Conservation (phyloP, 108 stramenopile genomes). For the Bacterosira constricta region DNA sequence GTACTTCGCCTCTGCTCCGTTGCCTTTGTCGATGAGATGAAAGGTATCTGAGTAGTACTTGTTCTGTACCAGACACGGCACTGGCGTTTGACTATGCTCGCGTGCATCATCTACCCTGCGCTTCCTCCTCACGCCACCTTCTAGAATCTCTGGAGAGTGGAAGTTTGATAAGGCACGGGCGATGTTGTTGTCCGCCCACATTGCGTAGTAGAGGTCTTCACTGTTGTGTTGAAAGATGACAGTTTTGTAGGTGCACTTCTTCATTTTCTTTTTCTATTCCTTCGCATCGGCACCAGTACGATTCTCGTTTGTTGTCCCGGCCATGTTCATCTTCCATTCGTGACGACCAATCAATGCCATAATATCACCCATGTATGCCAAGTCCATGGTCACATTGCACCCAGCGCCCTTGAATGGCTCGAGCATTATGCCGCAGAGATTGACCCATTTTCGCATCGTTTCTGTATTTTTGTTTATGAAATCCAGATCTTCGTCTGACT, state of each 20-base stretch:
- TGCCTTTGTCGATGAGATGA: neutral
- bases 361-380: conserved; percentile 7
- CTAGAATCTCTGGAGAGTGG: neutral
- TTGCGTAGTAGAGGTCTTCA: neutral
- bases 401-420: neutral
- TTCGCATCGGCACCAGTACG: neutral
- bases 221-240: neutral
- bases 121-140: neutral
- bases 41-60: neutral
- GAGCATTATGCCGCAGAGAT: neutral
- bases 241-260: neutral
- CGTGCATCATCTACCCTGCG: neutral
- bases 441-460: neutral
- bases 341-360: conserved; percentile 4
- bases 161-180: neutral
- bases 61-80: neutral
- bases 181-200: neutral
- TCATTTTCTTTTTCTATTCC: neutral
- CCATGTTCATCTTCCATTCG: conserved; percentile 17
- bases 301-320: conserved; percentile 4
- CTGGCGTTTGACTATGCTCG: neutral
- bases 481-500: conserved; percentile 6
- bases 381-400: conserved; percentile 5
- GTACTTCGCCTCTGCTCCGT: neutral
- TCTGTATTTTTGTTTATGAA: no score